phyloP scores from a whole-genome alignment of 192 early-diverging fungal species.

The Backusella macrospora region DNA sequence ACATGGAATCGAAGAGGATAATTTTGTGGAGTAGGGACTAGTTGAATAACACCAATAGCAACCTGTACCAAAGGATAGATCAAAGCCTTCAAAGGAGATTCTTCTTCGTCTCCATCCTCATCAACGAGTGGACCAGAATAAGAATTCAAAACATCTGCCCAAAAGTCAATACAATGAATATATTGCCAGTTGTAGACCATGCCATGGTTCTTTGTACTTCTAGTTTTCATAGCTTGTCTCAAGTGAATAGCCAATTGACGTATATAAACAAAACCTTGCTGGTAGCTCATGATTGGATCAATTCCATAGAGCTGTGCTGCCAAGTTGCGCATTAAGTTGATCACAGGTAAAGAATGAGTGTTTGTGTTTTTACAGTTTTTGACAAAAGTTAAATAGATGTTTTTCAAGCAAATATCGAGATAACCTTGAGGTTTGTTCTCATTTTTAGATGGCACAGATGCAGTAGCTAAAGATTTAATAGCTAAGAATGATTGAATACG shows the following conservation, averaged over 20 bases:
- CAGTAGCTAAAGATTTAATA: slow-evolving; percentile 72
- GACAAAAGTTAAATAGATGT: slow-evolving; percentile 82
- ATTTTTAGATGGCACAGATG: slow-evolving; percentile 30
- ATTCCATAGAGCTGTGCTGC: slow-evolving; percentile 87
- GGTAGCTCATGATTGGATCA: slow-evolving; percentile 81
- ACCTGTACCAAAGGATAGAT: slow-evolving; percentile 92
- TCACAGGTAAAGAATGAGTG: slow-evolving; percentile 75
- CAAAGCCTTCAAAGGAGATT: slow-evolving; percentile 64
- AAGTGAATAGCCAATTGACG: slow-evolving; percentile 93
- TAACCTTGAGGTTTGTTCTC: slow-evolving; percentile 39
- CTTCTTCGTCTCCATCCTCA: slow-evolving; percentile 48
- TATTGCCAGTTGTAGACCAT: slow-evolving; percentile 98
- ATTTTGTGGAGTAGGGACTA: slow-evolving; percentile 89
- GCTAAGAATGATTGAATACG: slow-evolving; percentile 84
- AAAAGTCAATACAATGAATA: slow-evolving; percentile 89
- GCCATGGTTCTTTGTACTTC: slow-evolving; percentile 75
- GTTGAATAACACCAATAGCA: slow-evolving; percentile 66
- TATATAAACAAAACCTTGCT: slow-evolving; percentile 91
- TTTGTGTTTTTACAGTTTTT: slow-evolving; percentile 76
- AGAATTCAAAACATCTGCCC: slow-evolving; percentile 81
- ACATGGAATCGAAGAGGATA: slow-evolving; percentile 93
- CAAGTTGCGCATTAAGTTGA: slow-evolving; percentile 93
- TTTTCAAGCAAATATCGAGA: slow-evolving; percentile 76
- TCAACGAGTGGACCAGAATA: slow-evolving; percentile 56
- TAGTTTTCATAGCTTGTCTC: slow-evolving; percentile 72